Conservation (phyloP, 495 filamentous ascomycete genomes). For the Podospora sp. region DNA sequence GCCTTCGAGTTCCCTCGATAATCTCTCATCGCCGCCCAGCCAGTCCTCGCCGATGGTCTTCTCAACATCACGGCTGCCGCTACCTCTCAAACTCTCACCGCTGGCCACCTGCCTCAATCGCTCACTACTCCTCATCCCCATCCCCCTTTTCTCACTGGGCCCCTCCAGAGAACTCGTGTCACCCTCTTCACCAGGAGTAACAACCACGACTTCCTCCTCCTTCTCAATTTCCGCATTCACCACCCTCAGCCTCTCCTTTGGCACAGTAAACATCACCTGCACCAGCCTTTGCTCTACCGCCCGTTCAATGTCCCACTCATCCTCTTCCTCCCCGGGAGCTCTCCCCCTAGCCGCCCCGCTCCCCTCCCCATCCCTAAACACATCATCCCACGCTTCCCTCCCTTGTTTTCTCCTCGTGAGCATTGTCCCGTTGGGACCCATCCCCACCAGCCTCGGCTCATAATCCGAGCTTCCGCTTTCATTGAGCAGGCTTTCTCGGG, state of each 20-base stretch:
- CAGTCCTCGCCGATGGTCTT: background rate
- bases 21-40: background rate
- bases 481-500: constrained; percentile 31
- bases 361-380: too few relatives aligned
- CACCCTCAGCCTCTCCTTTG: constrained; percentile 78
- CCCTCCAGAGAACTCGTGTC: constrained; percentile 11
- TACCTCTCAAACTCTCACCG: background rate
- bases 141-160: constrained; percentile 16
- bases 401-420: constrained; percentile 45
- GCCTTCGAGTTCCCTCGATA: background rate
- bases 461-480: constrained; percentile 30
- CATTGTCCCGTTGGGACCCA: constrained; percentile 36
- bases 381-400: constrained; percentile 41
- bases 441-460: constrained; percentile 30
- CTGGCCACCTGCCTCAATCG: background rate
- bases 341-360: background rate
- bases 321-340: constrained; percentile 26
- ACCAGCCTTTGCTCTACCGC: constrained; percentile 79
- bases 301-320: constrained; percentile 89
- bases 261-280: constrained; percentile 93
- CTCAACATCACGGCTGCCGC: background rate
- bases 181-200: constrained; percentile 34
- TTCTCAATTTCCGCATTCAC: constrained; percentile 70
- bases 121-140: constrained; percentile 1
- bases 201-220: constrained; percentile 44